Percentiles rank a stretch among this genome's conserved stretches.
Conservation (phyloP, 179 eudicot species). For the Silene noctiflora region DNA sequence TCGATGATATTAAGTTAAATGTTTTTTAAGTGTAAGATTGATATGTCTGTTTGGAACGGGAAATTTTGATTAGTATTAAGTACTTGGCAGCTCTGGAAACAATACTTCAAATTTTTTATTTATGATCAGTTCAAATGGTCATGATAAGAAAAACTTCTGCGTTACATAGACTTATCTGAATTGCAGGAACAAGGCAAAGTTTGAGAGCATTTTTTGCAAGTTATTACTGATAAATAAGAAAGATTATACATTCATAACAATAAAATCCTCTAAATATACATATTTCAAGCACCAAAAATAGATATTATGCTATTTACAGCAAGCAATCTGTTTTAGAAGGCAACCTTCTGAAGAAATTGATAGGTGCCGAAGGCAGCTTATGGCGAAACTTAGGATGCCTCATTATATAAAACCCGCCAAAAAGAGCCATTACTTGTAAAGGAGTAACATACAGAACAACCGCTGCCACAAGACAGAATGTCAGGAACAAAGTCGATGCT, state of each 20-base stretch:
- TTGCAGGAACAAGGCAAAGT: background rate
- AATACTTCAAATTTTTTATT: no score
- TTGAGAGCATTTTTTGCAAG: background rate
- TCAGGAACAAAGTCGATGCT: conserved; percentile 59
- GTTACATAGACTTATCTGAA: background rate
- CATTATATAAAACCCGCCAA: conserved; percentile 60
- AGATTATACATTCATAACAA: background rate
- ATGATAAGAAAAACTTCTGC: no score
- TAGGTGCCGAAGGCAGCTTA: conserved; percentile 56
- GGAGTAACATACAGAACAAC: conserved; percentile 58
- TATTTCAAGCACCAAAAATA: background rate
- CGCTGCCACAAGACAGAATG: conserved; percentile 63
- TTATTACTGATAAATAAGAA: background rate
- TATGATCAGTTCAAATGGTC: no score
- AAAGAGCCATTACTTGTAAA: conserved; percentile 44
- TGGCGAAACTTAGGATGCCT: conserved; percentile 79
- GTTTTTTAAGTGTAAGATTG: no score
- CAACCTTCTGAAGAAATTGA: conserved; percentile 74
- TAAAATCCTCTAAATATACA: conserved; percentile 1
- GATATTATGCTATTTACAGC: conserved; percentile 38
- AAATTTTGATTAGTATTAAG: no score
- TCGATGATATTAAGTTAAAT: no score
- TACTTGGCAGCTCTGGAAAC: no score
- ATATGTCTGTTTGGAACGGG: no score
- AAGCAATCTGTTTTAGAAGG: conserved; percentile 78